Evolutionary conservation across 129 eudicot species (phyloP).

Genomic region (Cynara cardunculus): DNA sequence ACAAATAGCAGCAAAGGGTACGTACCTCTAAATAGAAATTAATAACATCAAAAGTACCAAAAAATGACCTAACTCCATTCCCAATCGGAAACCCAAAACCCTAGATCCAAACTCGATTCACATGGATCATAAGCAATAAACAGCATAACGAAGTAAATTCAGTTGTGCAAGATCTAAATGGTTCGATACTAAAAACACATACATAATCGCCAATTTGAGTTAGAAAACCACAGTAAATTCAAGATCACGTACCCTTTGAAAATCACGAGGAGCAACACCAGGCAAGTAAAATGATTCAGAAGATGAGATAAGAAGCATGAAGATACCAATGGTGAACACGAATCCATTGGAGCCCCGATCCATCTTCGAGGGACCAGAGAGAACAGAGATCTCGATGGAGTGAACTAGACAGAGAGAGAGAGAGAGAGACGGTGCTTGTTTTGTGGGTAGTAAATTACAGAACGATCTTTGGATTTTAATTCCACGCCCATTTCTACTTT

Average conservation of each 20-base stretch:
- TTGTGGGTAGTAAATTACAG: background rate
- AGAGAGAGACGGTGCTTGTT: background rate
- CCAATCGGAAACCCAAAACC: slow-evolving; percentile 18
- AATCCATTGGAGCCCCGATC: background rate
- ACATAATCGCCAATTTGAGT: background rate
- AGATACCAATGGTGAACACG: background rate
- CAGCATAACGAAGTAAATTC: background rate
- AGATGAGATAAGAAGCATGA: slow-evolving; percentile 40
- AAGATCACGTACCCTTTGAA: slow-evolving; percentile 38
- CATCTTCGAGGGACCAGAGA: slow-evolving; percentile 3
- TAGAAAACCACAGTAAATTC: background rate
- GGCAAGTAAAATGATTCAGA: slow-evolving; percentile 55
- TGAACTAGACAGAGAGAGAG: too few species aligned
- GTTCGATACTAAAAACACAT: background rate
- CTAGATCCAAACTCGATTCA: slow-evolving; percentile 27
- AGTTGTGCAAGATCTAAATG: background rate
- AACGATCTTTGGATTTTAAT: background rate
- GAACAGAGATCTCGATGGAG: slow-evolving; percentile 7
- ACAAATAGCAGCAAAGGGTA: background rate
- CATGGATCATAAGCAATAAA: background rate
- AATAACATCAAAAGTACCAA: background rate
- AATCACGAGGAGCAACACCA: slow-evolving; percentile 78
- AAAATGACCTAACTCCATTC: background rate
- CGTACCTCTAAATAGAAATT: background rate
- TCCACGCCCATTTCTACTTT: background rate